These are phyloP conservation scores for Apiospora aurea DNA, from an alignment of 2,329 filamentous ascomycete species.

Conservation along the genomic window DNA sequence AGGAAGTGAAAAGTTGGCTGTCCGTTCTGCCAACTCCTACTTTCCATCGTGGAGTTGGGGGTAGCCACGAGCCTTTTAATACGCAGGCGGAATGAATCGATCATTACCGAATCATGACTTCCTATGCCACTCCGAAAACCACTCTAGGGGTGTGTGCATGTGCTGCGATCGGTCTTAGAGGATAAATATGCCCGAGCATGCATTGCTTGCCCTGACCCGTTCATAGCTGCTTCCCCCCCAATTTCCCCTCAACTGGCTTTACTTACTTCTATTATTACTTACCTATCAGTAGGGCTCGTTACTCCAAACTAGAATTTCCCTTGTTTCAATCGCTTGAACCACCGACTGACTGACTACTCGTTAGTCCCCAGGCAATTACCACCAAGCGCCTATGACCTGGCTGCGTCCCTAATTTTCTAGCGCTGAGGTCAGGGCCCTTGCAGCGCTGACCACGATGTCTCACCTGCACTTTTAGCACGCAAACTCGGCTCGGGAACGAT, in stretches of 20 bases:
- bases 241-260: neutral
- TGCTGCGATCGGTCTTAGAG: neutral
- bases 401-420: neutral
- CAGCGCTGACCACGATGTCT: neutral
- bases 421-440: neutral
- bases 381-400: neutral
- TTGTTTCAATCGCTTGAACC: neutral
- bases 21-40: too few relatives aligned
- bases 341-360: neutral
- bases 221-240: neutral
- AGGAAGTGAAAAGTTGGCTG: neutral
- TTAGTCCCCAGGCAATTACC: neutral
- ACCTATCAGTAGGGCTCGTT: neutral
- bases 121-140: neutral
- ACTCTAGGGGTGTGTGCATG: too few relatives aligned
- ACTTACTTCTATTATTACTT: neutral
- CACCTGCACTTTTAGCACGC: neutral
- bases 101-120: slow-evolving; percentile 20
- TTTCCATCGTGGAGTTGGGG: neutral
- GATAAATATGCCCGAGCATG: neutral
- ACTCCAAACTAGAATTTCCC: neutral
- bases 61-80: neutral
- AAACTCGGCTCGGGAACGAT: neutral
- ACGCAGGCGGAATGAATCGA: neutral
- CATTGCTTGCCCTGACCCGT: neutral